These are phyloP conservation scores for Lentinula boryana DNA, from an alignment of 768 basidiomycete species.

Conservation along the genomic window DNA sequence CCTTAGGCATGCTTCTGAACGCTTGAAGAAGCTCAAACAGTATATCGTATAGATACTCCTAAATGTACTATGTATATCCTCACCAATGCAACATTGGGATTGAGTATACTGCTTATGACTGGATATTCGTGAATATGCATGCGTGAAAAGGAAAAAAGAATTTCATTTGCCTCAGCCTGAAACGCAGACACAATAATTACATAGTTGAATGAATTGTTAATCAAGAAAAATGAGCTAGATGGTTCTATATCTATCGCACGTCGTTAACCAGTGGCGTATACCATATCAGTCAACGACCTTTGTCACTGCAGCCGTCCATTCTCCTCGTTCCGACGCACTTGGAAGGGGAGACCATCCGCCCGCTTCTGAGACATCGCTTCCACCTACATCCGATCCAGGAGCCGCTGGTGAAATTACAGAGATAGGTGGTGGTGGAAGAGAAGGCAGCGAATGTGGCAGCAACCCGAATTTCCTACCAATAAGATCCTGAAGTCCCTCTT, in stretches of 20 bases:
- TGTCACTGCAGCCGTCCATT: neutral
- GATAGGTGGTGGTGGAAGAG: neutral
- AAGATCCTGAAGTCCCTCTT: slow-evolving; percentile 68
- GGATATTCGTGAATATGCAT: too few species aligned
- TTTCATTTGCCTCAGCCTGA: too few species aligned
- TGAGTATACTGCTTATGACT: too few species aligned
- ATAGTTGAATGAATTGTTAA: neutral
- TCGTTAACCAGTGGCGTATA: neutral
- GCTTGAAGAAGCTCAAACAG: slow-evolving; percentile 67
- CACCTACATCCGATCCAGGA: slow-evolving; percentile 1
- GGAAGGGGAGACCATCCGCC: neutral
- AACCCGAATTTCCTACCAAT: slow-evolving; percentile 37
- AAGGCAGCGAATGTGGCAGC: neutral
- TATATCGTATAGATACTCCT: slow-evolving; percentile 33
- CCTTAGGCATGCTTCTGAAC: slow-evolving; percentile 69
- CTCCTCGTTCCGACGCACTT: neutral
- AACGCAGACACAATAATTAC: too few species aligned
- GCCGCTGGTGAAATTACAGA: neutral
- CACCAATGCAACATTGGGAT: too few species aligned
- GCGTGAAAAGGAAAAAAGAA: too few species aligned
- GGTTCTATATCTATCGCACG: neutral
- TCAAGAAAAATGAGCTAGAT: neutral
- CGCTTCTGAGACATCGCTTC: neutral
- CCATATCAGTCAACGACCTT: neutral
- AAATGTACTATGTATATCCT: too few species aligned